Evolutionary conservation across 345 rosid species (phyloP).

Genomic region (Aquilaria sinensis): DNA sequence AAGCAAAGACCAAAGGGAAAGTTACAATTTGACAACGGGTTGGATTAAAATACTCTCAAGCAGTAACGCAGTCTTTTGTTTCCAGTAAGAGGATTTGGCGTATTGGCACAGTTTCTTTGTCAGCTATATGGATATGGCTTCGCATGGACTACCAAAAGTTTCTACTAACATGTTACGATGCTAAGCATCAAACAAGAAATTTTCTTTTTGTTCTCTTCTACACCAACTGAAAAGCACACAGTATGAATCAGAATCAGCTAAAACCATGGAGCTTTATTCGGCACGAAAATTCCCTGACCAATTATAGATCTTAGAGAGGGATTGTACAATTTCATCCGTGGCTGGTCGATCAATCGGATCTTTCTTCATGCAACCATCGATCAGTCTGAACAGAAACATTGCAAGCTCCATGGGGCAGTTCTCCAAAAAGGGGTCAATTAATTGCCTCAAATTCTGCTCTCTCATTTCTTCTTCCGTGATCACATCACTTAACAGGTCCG

Average conservation of each 20-base stretch:
- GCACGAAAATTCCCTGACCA: conserved; percentile 28
- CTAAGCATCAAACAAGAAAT: no score
- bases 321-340: conserved; percentile 50
- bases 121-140: no score
- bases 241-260: no score
- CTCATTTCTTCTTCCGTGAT: conserved; percentile 16
- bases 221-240: no score
- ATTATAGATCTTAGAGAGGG: conserved; percentile 44
- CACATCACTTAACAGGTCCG: conserved; percentile 19
- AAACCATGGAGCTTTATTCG: neutral
- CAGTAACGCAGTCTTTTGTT: no score
- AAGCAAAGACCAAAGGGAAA: conserved; percentile 23
- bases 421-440: conserved; percentile 40
- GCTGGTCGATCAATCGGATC: conserved; percentile 59
- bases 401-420: conserved; percentile 38
- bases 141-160: no score
- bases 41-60: no score
- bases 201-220: no score
- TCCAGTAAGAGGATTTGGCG: no score
- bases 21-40: no score
- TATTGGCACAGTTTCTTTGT: no score
- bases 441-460: conserved; percentile 19
- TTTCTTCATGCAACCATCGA: conserved; percentile 46
- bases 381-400: conserved; percentile 31
- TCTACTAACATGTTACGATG: no score